Base-by-base conservation (phyloP, 2,329 filamentous ascomycete genomes). In the Tolypocladium pustulatum region DNA sequence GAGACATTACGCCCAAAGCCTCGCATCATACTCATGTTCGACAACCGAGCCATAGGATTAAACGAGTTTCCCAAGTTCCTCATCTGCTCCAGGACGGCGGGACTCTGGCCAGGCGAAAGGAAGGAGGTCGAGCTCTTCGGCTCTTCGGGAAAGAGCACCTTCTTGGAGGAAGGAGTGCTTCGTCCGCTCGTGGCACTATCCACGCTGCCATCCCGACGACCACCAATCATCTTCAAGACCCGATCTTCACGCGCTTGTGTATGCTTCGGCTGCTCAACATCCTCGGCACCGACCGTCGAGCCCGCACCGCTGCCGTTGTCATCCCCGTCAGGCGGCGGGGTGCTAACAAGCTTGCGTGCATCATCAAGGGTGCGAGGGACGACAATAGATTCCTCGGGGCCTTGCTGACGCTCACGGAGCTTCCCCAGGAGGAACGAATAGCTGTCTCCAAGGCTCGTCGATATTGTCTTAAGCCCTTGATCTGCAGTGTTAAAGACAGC, bases 361-460 rank as follows among this genome's bases (percentile, higher is more conserved):
- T 99, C 94, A 65, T 96, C 94, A 0, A 99, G 78, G 1, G 94
- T 99, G 67, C 90, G 93, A 1, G 94, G 94, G 0, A 96, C 80
- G 8, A 84, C 74, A 2, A 85, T 80, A 20, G 81, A 75, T 30
- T 74, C 71, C 34, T 69, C 68, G 10, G 72, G 68, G 15, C 68
- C 65, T 15, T 79, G 71, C 69, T 84, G 75, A 65, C 85, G 79
- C 70, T 96, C 91, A 61, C 89, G 90, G 25, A 97, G 79, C 64
- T 91, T 90, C 20, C 93, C 93, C 58, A 99, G 85, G 30, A 99
- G 77, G 70, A 97, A 96, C 61, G 91, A 94, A 75, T 97, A 95
- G 69, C 91, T 97, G 67, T 90, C 91, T 60, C 93, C 92, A 4
- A 97, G 78, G 54, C 91, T 95, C 67, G 83, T 92, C 62, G 93